phyloP scores from a whole-genome alignment of 2,329 filamentous ascomycete genomes.

The Cryphonectria parasitica region DNA sequence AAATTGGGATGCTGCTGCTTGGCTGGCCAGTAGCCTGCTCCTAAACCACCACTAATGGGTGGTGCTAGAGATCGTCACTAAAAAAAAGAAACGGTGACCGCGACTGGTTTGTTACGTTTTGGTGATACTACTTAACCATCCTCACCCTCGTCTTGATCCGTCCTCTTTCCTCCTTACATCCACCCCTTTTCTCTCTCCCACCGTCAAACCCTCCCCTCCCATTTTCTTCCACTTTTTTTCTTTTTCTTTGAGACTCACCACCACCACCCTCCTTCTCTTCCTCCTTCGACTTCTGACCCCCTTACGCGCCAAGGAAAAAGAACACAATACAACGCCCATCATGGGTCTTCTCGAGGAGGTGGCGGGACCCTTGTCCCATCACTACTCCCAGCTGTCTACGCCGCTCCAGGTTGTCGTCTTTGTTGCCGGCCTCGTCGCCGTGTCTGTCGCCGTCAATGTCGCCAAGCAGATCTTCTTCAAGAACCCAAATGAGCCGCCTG shows the following conservation, averaged over 20 bases:
- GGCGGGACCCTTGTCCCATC: slow-evolving; percentile 53
- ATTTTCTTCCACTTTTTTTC: neutral
- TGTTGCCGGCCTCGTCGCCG: slow-evolving; percentile 48
- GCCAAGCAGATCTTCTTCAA: slow-evolving; percentile 77
- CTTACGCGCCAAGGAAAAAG: slow-evolving; percentile 20
- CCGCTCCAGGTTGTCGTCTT: slow-evolving; percentile 52
- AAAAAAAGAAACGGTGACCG: neutral
- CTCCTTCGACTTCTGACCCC: neutral
- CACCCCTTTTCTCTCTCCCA: neutral
- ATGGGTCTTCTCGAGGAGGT: slow-evolving; percentile 63
- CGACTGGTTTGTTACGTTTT: neutral
- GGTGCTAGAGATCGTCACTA: neutral
- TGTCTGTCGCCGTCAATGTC: slow-evolving; percentile 77
- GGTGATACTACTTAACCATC: neutral
- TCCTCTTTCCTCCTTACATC: neutral
- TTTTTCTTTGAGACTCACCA: neutral
- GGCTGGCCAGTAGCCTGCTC: too few relatives aligned
- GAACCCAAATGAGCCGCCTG: slow-evolving; percentile 78
- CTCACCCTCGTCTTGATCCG: neutral
- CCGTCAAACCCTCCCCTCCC: neutral
- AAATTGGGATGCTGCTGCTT: neutral
- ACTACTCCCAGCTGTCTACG: slow-evolving; percentile 52
- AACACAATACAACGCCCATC: slow-evolving; percentile 9
- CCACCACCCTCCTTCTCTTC: neutral
- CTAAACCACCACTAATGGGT: neutral